These are phyloP conservation scores for Phoenix roebelenii DNA, from an alignment of 176 grass and related monocot species.

Conservation along the genomic window DNA sequence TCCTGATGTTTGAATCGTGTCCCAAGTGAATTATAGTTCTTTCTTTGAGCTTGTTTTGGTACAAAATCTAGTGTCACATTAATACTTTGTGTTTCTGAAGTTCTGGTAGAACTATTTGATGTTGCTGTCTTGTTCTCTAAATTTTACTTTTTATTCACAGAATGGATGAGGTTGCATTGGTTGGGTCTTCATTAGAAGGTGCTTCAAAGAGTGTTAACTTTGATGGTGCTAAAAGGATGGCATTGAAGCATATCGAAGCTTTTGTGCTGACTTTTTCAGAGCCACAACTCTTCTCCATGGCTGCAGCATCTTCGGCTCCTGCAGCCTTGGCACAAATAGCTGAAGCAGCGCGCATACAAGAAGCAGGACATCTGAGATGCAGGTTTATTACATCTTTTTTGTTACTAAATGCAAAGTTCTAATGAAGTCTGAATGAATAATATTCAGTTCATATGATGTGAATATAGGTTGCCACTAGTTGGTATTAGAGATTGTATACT, in stretches of 20 bases:
- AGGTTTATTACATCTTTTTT: slow-evolving; percentile 39
- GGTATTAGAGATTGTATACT: no score
- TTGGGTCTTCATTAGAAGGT: slow-evolving; percentile 66
- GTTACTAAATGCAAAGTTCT: neutral
- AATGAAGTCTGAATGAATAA: no score
- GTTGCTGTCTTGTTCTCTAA: neutral
- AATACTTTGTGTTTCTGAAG: neutral
- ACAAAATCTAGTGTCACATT: no score
- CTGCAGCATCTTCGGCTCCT: slow-evolving; percentile 60
- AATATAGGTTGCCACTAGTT: no score
- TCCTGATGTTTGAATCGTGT: no score
- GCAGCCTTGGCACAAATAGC: slow-evolving; percentile 65
- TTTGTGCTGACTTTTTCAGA: slow-evolving; percentile 87
- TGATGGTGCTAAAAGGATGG: slow-evolving; percentile 92
- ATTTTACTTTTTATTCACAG: slow-evolving; percentile 32
- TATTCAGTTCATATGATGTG: no score
- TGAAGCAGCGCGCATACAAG: slow-evolving; percentile 77
- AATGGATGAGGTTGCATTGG: slow-evolving; percentile 78
- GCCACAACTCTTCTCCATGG: slow-evolving; percentile 65
- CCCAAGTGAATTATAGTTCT: no score
- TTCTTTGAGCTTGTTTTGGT: no score
- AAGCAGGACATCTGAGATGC: slow-evolving; percentile 99
- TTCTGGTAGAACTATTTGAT: neutral
- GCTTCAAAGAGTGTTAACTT: slow-evolving; percentile 68
- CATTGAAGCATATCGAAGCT: slow-evolving; percentile 89